Conservation (phyloP, 768 basidiomycete species). For the Gyrodon lividus region DNA sequence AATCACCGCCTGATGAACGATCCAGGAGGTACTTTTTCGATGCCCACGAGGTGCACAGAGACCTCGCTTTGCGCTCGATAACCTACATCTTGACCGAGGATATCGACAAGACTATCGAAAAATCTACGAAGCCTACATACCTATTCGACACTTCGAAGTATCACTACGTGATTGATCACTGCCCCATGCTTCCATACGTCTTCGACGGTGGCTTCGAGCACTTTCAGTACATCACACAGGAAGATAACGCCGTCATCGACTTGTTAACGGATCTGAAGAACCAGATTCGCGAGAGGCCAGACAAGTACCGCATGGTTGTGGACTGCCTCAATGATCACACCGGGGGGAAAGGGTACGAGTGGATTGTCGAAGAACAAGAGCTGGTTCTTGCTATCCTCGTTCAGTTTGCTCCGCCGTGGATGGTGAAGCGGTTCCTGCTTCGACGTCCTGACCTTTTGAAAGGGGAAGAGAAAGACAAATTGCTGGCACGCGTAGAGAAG, state of each 20-base stretch:
- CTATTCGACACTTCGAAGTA: constrained; percentile 29
- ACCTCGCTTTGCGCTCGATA: constrained; percentile 30
- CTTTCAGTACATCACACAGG: constrained; percentile 23
- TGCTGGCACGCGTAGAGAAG: constrained; percentile 16
- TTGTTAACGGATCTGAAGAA: constrained; percentile 19
- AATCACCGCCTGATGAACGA: constrained; percentile 5
- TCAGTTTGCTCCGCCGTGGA: constrained; percentile 24
- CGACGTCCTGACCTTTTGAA: constrained; percentile 22
- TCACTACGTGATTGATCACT: constrained; percentile 22
- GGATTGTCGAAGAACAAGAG: constrained; percentile 26
- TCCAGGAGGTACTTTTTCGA: constrained; percentile 22
- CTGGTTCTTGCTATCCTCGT: constrained; percentile 22
- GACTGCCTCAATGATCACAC: constrained; percentile 26
- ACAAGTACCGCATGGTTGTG: constrained; percentile 21
- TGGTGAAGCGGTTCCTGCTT: constrained; percentile 26
- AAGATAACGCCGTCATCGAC: constrained; percentile 16
- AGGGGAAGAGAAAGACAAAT: constrained; percentile 12
- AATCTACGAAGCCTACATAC: constrained; percentile 22
- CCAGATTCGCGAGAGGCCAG: constrained; percentile 21
- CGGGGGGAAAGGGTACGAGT: constrained; percentile 21
- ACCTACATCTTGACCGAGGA: constrained; percentile 27
- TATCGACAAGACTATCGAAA: constrained; percentile 22
- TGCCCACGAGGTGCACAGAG: constrained; percentile 19
- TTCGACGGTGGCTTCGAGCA: constrained; percentile 29
- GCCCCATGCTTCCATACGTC: constrained; percentile 29